phyloP scores from a whole-genome alignment of 768 basidiomycete genomes.

The Trametes meyenii region DNA sequence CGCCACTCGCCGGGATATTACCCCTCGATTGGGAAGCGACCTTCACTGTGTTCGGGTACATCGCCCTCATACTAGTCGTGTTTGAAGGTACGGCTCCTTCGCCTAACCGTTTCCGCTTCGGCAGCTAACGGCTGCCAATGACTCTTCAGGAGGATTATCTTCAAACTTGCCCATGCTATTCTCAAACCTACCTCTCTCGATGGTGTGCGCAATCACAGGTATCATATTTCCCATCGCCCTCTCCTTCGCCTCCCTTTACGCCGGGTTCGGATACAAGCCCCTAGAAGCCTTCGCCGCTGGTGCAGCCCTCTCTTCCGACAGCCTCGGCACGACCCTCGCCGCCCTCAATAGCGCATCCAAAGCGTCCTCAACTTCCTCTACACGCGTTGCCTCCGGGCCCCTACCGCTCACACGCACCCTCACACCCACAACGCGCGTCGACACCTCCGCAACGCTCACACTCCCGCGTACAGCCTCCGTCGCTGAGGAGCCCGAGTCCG shows the following conservation, averaged over 20 bases:
- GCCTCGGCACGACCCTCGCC: conserved; percentile 65
- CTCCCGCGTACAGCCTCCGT: too few species aligned
- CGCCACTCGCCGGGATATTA: conserved; percentile 50
- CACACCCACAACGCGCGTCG: neutral
- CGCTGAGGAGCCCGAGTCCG: conserved; percentile 45
- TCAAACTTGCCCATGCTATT: conserved; percentile 50
- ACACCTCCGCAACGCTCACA: conserved; percentile 30
- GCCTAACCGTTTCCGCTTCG: neutral
- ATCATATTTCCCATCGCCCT: conserved; percentile 53
- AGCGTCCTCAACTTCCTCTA: neutral
- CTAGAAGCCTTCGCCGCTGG: conserved; percentile 63
- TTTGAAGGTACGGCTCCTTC: conserved; percentile 25
- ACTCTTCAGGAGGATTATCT: conserved; percentile 62
- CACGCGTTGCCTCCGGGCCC: neutral
- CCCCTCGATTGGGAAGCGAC: conserved; percentile 43
- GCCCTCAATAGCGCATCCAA: conserved; percentile 44
- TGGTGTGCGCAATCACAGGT: conserved; percentile 53
- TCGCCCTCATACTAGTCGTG: conserved; percentile 38
- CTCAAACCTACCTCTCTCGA: conserved; percentile 50
- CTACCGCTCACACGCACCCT: neutral
- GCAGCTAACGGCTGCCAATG: conserved; percentile 43
- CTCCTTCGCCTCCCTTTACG: conserved; percentile 46
- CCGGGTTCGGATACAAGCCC: conserved; percentile 44
- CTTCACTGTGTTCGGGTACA: conserved; percentile 49
- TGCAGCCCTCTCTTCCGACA: conserved; percentile 62